These are phyloP conservation scores for Trypanosoma boissoni DNA, from an alignment of 208 protist genomes.

Conservation along the genomic window DNA sequence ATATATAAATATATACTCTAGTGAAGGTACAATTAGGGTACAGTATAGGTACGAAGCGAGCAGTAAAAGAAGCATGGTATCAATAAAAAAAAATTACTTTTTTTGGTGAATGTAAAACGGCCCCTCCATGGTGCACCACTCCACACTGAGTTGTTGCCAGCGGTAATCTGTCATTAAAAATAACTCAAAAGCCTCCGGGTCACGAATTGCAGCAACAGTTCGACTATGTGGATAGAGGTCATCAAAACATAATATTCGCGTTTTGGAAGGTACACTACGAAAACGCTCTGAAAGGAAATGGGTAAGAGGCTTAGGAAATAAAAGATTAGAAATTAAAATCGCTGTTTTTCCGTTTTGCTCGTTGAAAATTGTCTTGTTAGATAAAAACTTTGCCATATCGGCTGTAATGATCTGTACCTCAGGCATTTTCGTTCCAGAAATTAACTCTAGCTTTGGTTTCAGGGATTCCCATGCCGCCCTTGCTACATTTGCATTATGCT, in stretches of 20 bases:
- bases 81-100: slow-evolving; percentile 23
- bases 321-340: slow-evolving; percentile 69
- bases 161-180: slow-evolving; percentile 68
- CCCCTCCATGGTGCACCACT: slow-evolving; percentile 56
- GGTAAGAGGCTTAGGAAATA: slow-evolving; percentile 62
- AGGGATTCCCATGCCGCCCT: slow-evolving; percentile 38
- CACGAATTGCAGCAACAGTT: slow-evolving; percentile 38
- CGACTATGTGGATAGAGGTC: slow-evolving; percentile 64
- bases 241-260: slow-evolving; percentile 62
- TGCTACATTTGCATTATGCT: slow-evolving; percentile 55
- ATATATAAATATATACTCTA: too few relatives aligned
- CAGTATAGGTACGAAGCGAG: neutral
- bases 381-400: slow-evolving; percentile 56
- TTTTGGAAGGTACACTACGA: slow-evolving; percentile 33
- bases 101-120: slow-evolving; percentile 56
- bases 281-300: slow-evolving; percentile 61
- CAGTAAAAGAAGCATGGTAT: slow-evolving; percentile 3
- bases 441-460: slow-evolving; percentile 25
- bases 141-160: slow-evolving; percentile 60
- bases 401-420: slow-evolving; percentile 61
- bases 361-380: slow-evolving; percentile 34
- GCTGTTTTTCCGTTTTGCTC: slow-evolving; percentile 41
- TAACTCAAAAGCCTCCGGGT: slow-evolving; percentile 58
- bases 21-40: too few relatives aligned
- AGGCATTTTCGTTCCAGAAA: slow-evolving; percentile 30